Evolutionary conservation across 345 rosid genomes (phyloP), one percentile per base, ranked within the genome.

Genomic region (Cardamine resedifolia): DNA sequence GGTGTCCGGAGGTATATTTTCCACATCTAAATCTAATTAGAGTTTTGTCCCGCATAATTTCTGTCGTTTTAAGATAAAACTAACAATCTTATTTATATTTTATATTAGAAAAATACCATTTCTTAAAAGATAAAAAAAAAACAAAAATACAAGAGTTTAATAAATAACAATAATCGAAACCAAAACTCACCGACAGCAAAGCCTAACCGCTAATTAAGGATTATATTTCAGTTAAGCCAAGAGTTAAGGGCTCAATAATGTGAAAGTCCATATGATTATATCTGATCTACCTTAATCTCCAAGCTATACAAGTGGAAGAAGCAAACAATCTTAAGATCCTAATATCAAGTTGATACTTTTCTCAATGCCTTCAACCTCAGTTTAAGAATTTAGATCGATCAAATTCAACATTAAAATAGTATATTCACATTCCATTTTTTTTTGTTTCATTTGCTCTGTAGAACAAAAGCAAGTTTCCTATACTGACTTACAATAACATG

Each of bases 401-500:
- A 55, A 63, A 62, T 41, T 45, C 56, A 55, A 53, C 15, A 41
- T 30, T 10, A 43, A 55, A 55, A 60, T 51, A 18, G 6, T 52
- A 30, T 43, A 63, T 72, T 45, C 64, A 65, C 71, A 73, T 45
- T 65, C 64, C 58, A 44, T 16, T 16, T 41, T 48, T 18, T 14
- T 21, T 19, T 5, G 1, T 34, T 59, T 31, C 14, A 1, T 4
- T 39, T 23, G 28, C 28, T 50, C 43, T 66, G 41, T 3, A 49
- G 61, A 74, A 48, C 52, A 60, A 66, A 73, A 39, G 47, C 67
- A 58, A 58, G 20, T 48, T 58, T 66, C 67, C 52, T 66, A 66
- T 58, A 39, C 4, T 21, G 38, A 74, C 68, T 67, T 30, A 28
- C 28, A 74, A 73, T 6, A 53, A 16, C 62, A 72, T 26, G 50